Base-by-base conservation (phyloP, 495 filamentous ascomycete genomes). In the Tuber microsphaerosporum region DNA sequence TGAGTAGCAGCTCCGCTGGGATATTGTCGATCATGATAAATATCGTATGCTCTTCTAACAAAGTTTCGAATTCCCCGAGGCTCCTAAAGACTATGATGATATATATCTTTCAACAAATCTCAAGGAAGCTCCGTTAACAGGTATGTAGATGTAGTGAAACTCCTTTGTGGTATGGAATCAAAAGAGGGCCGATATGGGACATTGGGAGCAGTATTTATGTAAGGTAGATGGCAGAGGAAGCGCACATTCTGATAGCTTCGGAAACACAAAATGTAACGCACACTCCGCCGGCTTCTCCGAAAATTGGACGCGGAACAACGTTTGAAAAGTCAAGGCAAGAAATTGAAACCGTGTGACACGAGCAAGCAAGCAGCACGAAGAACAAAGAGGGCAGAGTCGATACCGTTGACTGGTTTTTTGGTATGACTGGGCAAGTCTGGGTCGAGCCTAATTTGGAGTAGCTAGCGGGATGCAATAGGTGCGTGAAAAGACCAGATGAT, bases 1-100 rank as follows among this genome's bases (percentile, higher is more conserved):
- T 76, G 72, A 83, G 78, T 22, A 83, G 70, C 69, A 83, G 76
- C 75, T 83, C 82, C 70, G 80, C 73, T 41, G 82, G 82, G 70
- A 83, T 80, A 69, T 75, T 69, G 77, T 77, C 74, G 73, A 83
- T 78, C 81, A 82, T 82, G 74, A 31, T 73, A 70, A 39, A 42
- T 48, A 14, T 56, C 68, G 69, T 71, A 45, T 72, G 48, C 26
- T 4, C 56, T 65, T 31, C 56, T 65, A 65, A 34, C 14, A 65
- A 65, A 14, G 14, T 34, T 19, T 19, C 56, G 56, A 65, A 65
- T 65, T 31, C 26, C 17, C 51, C 51, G 56, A 65, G 56, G 56
- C 12, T 65, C 26, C 26, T 34, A 26, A 65, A 31, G 56, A 34
- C 17, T 45, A 6, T 31, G n/a, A 31, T 14, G 22, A 61, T 61